These are phyloP conservation scores for Halenospora varia DNA, from an alignment of 495 filamentous ascomycete species.

Conservation along the genomic window DNA sequence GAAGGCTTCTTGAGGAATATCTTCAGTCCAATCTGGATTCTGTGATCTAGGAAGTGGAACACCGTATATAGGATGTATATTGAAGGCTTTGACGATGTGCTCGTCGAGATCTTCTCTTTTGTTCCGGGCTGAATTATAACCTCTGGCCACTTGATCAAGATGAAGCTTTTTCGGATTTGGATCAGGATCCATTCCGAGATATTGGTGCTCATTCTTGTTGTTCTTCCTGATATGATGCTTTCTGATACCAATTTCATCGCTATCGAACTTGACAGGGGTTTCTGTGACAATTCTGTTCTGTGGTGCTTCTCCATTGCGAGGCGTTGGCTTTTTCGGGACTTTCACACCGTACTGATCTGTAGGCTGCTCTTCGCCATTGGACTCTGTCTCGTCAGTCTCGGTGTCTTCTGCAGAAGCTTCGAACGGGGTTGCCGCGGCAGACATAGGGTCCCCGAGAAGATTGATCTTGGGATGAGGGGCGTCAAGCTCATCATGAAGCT, in stretches of 20 bases:
- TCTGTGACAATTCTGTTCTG: conserved; percentile 15
- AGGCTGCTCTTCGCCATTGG: conserved; percentile 10
- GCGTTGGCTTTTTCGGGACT: conserved; percentile 12
- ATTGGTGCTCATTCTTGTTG: conserved; percentile 7
- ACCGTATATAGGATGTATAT: conserved; percentile 21
- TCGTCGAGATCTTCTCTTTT: conserved; percentile 20
- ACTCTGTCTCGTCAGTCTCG: not conserved
- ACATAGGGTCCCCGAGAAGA: not conserved
- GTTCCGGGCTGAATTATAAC: conserved; percentile 17
- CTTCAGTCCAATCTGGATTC: conserved; percentile 13
- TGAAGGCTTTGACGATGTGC: conserved; percentile 8
- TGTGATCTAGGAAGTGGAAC: conserved; percentile 3
- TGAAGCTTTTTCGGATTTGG: conserved; percentile 19
- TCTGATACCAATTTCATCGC: conserved; percentile 21
- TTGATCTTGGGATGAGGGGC: too few species aligned
- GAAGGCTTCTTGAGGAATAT: not conserved
- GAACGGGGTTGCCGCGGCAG: not conserved
- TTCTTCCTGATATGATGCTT: conserved; percentile 5
- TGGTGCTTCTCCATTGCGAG: conserved; percentile 1
- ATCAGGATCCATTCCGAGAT: conserved; percentile 9
- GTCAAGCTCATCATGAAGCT: not conserved
- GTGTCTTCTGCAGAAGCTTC: conserved; percentile 4
- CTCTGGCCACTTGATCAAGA: conserved; percentile 10
- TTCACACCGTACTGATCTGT: conserved; percentile 13
- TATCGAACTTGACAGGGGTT: conserved; percentile 13